These are phyloP conservation scores for Chaetomium globosum DNA, from an alignment of 2,329 filamentous ascomycete species.

Conservation along the genomic window DNA sequence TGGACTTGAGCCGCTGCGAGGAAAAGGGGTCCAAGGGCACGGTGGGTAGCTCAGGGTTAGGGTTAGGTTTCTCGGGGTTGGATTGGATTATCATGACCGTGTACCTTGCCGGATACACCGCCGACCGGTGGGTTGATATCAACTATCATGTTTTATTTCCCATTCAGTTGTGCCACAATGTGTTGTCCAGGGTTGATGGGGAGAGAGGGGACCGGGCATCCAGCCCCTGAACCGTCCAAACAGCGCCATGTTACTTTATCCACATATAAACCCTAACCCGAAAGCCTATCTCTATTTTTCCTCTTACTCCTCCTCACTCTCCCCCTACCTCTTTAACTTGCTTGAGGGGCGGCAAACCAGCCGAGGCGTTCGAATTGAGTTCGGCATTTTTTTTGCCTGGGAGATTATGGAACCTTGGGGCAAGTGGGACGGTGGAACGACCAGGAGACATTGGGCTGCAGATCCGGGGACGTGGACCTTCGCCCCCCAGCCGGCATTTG, in stretches of 20 bases:
- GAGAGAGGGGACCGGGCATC: too few relatives aligned
- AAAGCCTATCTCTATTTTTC: neutral
- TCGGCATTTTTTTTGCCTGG: neutral
- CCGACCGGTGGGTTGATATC: neutral
- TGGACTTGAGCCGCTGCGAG: slow-evolving; percentile 41
- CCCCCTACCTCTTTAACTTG: too few relatives aligned
- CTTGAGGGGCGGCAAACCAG: neutral
- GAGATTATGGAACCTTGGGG: neutral
- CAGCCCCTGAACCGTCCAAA: neutral
- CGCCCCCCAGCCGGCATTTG: neutral
- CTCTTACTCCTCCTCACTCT: too few relatives aligned
- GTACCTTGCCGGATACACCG: neutral
- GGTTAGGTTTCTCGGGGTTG: neutral
- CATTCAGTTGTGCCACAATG: neutral
- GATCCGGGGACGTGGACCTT: neutral
- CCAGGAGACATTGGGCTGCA: neutral
- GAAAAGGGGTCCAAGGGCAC: neutral
- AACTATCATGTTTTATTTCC: slow-evolving; percentile 1
- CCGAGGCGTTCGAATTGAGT: neutral
- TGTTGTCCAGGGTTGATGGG: neutral
- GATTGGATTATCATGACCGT: neutral
- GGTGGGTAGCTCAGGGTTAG: neutral
- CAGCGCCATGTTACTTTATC: neutral
- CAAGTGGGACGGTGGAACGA: neutral
- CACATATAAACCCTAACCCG: neutral